Base-by-base conservation (phyloP, 2,329 filamentous ascomycete genomes). In the Aspergillus sp. region DNA sequence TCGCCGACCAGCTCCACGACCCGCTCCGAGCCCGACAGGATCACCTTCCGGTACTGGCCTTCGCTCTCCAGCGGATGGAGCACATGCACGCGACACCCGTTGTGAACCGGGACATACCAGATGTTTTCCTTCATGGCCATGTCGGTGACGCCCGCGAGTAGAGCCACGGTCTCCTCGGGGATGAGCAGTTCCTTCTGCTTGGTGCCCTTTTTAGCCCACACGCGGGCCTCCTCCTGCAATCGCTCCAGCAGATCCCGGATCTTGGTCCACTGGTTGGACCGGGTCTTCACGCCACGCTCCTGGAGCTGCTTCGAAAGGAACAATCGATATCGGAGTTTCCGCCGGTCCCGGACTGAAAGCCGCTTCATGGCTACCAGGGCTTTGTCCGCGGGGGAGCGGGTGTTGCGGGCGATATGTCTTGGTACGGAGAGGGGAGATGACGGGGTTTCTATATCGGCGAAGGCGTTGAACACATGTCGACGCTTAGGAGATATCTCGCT, bases 71-170 rank as follows among this genome's bases (percentile, higher is more conserved):
- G 36, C n/a, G 63, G 51, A 43, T 61, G 58, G 23, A 72, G 50
- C 10, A 74, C 64, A 47, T 71, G 72, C n/a, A 75, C 65, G 32
- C 64, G 64, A 44, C 72, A 74, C 20, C 72, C 73, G 50, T 72
- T 69, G 13, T 60, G 65, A 14, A 73, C 50, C 9, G 58, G 53
- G 5, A 70, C 57, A 50, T 65, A 65, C 65, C 66, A 74, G 6
- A 73, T 62, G 52, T 75, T 76, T 54, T 76, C 73, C 32, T 56
- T 54, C 51, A 65, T 53, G 7, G 62, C 59, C n/a, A 62, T 58
- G 3, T 64, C 58, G 5, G 61, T 64, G 11, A 64, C 53, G 3
- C 73, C 73, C 13, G 63, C 57, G 40, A 76, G 52, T 9, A 64
- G 46, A 1, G 65, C 68, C 21, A 74, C 57, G 0, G 67, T 71